Base-by-base conservation (phyloP, 768 basidiomycete species). In the Floccularia luteovirens region DNA sequence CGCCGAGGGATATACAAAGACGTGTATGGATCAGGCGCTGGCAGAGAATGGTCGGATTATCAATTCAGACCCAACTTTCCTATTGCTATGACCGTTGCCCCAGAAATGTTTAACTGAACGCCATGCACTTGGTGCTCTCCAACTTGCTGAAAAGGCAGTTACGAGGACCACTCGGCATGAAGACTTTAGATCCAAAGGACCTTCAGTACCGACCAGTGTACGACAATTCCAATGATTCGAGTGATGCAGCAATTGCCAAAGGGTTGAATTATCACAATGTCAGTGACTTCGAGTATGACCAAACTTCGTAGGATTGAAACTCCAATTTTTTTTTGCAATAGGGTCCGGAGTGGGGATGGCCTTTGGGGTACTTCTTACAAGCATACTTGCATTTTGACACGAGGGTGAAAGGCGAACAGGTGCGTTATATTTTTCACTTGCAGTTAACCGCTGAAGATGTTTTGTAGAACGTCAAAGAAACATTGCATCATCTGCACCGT, bases 1-100 rank as follows among this genome's bases (percentile, higher is more conserved):
- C 82, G 90, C 11, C 75, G 96, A 42, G 96, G 94, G 3, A 94
- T 97, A 55, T 99, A 98, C 72, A 99, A 99, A 70, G 96, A 99
- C 56, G 90, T 98, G 5, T 85, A 85, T 49, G 90, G 93, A 28
- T 92, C 96, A 8, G 89, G 89, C 0, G 54, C 70, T 35, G 86
- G 81, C 7, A 75, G 90, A 41, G 89, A 94, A 60, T 97, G 91
- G 91, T 89, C 91, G 4, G 93, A 99, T 62, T 99, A 98, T 59
- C 96, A 98, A 60, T 74, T 96, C 48, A 75, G 92, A 44, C 77
- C 80, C 52, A 96, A 97, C 62, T 94, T 91, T 69, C 83, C 92
- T 3, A 85, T 97, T 43, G 90, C 96, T 0, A 97, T 98, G 93
- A 75, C 84, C 2, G 92, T 98, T 32, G 96, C 96, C 1, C 94